Evolutionary conservation across 2,329 filamentous ascomycete genomes (phyloP), one percentile per base, ranked within the genome.

Genomic region (Fusarium scirpi): DNA sequence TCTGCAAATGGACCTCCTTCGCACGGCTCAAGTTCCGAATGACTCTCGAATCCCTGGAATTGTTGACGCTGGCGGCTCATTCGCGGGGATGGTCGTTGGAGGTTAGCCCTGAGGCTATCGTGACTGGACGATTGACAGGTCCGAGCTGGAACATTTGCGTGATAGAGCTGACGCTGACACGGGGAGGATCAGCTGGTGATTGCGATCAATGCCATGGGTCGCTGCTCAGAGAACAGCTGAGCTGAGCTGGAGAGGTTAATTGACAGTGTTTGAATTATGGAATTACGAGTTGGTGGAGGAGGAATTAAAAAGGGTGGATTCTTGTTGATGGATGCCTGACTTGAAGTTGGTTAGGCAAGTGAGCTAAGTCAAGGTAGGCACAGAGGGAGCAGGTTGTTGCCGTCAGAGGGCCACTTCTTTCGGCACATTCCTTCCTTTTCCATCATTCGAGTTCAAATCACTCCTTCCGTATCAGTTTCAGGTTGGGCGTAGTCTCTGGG

Each of bases 391-490:
- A 62, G 62, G 34, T 45, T 66, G 54, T 53, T 66, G 47, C 56
- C 63, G 44, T 66, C 44, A 55, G 40, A 66, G 43, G 44, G 27
- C 43, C 56, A 44, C 56, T 56, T 62, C 43, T 56, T 67, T 44
- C 48, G 38, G 58, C 58, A 67, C 57, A 62, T 63, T 70, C 67
- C 67, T 58, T 63, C 62, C 52, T 16, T 53, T 60, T 25, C 38
- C 34, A 32, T 43, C 29, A 24, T 49, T 24, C 49, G 25, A 52
- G 24, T 62, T 27, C 16, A 41, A 52, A 53, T 53, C 41, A 47
- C 16, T 41, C 27, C 47, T 63, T 34, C 32, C 32, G 38, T 25
- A 27, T 43, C 49, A 41, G 49, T 40, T 49, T 41, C 24, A 30
- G 43, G 32, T 32, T 34, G 30, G 27, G n/a, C 32, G 38, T 43